Base-by-base conservation (phyloP, 495 filamentous ascomycete species). In the Xylaria bambusicola region DNA sequence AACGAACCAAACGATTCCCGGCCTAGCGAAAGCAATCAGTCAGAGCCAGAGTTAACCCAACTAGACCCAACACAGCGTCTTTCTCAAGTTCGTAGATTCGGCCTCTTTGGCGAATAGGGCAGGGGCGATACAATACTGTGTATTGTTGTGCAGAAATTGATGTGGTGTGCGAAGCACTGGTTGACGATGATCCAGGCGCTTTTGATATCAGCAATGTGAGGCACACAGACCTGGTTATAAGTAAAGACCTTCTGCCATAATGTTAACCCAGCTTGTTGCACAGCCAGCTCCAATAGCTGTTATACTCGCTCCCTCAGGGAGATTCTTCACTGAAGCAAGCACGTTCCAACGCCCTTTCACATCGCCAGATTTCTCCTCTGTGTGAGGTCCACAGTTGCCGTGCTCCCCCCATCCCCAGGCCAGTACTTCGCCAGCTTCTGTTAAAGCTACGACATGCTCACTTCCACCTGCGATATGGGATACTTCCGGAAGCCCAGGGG, bases 361-460 rank as follows among this genome's bases (percentile, higher is more conserved):
- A 69, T 89, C 83, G 2, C 87, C 84, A 61, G 76, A 74, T n/a
- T 62, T 72, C 63, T 73, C 86, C 20, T 60, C 57, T n/a, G 75
- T 84, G 42, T 79, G 76, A 3, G 83, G 79, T 13, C 94, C 94
- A 71, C 94, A 98, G 73, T 98, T 98, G 10, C 94, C 94, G 80
- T 98, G 94, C 75, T 97, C 91, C 1, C 92, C 92, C 93, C 94
- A 98, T 15, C 94, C 94, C 89, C 92, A 97, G 3, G 87, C 82
- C 38, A 91, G 70, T 12, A 97, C 74, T 15, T 79, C 73, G 1
- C 84, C 82, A 48, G 81, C 76, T n/a, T 72, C 75, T 3, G 86
- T 81, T 27, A 92, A 65, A 8, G 84, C 90, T 61, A 97, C 62
- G 12, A 78, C 84, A 74, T 98, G 94, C 74, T 97, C 93, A 67